Evolutionary conservation across 2,329 filamentous ascomycete species (phyloP), one percentile per base, ranked within the genome.

Genomic region (Ascochyta viciae-villosae): DNA sequence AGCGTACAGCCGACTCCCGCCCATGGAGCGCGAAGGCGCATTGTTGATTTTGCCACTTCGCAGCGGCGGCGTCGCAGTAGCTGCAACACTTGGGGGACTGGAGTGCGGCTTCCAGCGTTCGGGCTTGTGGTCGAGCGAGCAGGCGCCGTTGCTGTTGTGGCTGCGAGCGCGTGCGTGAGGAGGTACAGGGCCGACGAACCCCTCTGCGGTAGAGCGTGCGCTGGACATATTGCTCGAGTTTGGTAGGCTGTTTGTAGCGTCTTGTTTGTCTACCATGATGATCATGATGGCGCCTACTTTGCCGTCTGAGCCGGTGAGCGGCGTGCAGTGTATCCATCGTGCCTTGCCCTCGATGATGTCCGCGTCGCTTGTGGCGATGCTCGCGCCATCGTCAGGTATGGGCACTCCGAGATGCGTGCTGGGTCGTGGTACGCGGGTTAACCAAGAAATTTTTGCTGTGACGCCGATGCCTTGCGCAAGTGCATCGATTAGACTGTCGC

Each of bases 221-320:
- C 31, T 31, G 9, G 39, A 22, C 9, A 53, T 10, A 4, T 10
- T n/a, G 26, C 38, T 16, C 6, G 29, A 16, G 15, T 12, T 43
- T 0, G 47, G 22, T 29, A 51, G n/a, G n/a, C n/a, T 51, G 33
- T 45, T 22, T 12, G 9, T 8, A 2, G 9, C 22, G 9, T 89
- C 86, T 49, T 87, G 31, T 31, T 48, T 85, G 57, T 91, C 87
- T 1, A 90, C 85, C 45, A 92, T 81, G 1, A 91, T 82, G 10
- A 91, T 81, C 87, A 92, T 89, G 87, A 89, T 91, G 0, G 90
- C 88, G 29, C 89, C 89, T 0, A 91, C 83, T 4, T 83, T 80
- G 1, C 85, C 85, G 64, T 88, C 87, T 26, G 82, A 82, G 2
- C 88, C 88, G 3, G 88, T 71, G 2, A 92, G 76, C 2, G 89